Conservation (phyloP, 352 stramenopile genomes). For the Phytophthora litchii region DNA sequence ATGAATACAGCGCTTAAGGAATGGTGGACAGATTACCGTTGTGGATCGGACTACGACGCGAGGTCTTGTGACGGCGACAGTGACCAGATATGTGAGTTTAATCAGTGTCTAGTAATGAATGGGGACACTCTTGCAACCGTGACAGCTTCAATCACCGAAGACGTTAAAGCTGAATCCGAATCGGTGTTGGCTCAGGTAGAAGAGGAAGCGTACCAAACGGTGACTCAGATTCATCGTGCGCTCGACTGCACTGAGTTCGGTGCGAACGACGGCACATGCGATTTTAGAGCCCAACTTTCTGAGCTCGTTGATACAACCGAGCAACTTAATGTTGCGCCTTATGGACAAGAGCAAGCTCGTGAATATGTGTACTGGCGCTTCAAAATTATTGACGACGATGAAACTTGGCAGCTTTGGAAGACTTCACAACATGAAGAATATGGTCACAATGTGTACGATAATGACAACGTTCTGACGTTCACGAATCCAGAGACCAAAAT, state of each 20-base stretch:
- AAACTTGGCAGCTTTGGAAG: slow-evolving; percentile 57
- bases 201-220: slow-evolving; percentile 45
- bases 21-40: slow-evolving; percentile 70
- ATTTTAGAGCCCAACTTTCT: slow-evolving; percentile 38
- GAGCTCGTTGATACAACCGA: slow-evolving; percentile 46
- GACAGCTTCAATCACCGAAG: slow-evolving; percentile 36
- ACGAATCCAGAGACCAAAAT: slow-evolving; percentile 48
- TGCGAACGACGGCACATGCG: slow-evolving; percentile 32
- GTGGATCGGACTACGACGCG: slow-evolving; percentile 50
- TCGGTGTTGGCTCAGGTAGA: slow-evolving; percentile 44
- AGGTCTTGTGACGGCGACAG: slow-evolving; percentile 43
- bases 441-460: slow-evolving; percentile 19
- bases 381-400: slow-evolving; percentile 40
- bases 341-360: slow-evolving; percentile 10
- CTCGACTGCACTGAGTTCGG: slow-evolving; percentile 56
- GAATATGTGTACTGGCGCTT: slow-evolving; percentile 75
- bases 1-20: slow-evolving; percentile 57
- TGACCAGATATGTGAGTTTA: slow-evolving; percentile 38
- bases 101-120: slow-evolving; percentile 65
- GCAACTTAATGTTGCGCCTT: slow-evolving; percentile 23
- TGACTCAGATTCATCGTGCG: slow-evolving; percentile 67
- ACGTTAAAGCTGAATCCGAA: slow-evolving; percentile 36
- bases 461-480: slow-evolving; percentile 43
- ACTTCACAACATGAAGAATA: slow-evolving; percentile 16
- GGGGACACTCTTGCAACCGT: slow-evolving; percentile 53